Base-by-base conservation (phyloP, 2,329 filamentous ascomycete species). In the Beauveria sp. region DNA sequence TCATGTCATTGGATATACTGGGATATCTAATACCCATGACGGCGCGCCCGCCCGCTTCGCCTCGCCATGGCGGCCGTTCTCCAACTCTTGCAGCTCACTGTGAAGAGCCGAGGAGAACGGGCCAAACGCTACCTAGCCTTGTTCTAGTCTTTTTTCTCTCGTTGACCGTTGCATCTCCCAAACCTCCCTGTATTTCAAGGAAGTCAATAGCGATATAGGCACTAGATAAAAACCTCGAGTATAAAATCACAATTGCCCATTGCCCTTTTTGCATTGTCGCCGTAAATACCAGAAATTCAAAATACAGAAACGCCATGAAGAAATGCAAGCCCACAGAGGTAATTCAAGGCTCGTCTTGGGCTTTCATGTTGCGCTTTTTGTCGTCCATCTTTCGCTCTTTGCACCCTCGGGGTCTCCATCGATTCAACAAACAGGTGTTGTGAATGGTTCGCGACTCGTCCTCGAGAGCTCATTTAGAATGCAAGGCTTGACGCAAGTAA, bases 301-400 rank as follows among this genome's bases (percentile, higher is more conserved):
- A 49, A 52, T 45, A 38, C 49, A 62, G 38, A 18, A 60, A 62
- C 60, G 60, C 47, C 62, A 58, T 60, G 55, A 61, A 30, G 49
- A 59, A 55, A 62, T 63, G 60, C 56, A 58, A 58, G 52, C 60
- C 50, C 51, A 56, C 54, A 54, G 50, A 46, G 28, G 40, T 34
- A 40, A 40, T 60, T 40, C 14, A 60, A 28, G 45, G 24, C 45
- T 58, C 34, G 40, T 34, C 47, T 16, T 26, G 49, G 46, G 16
- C 14, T 52, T 18, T 34, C 47, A 50, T 53, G 5, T 38, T 53
- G 50, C 50, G 50, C 50, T 10, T 51, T 34, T 51, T 51, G 24
- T 20, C 24, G 18, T 30, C 42, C 55, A 6, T 20, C 22, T 49
- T 30, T 38, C 51, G 40, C 30, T 30, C 24, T 30, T 38, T 47